Evolutionary conservation across 345 rosid species (phyloP).

Genomic region (rapeseed (Brassica napus)): DNA sequence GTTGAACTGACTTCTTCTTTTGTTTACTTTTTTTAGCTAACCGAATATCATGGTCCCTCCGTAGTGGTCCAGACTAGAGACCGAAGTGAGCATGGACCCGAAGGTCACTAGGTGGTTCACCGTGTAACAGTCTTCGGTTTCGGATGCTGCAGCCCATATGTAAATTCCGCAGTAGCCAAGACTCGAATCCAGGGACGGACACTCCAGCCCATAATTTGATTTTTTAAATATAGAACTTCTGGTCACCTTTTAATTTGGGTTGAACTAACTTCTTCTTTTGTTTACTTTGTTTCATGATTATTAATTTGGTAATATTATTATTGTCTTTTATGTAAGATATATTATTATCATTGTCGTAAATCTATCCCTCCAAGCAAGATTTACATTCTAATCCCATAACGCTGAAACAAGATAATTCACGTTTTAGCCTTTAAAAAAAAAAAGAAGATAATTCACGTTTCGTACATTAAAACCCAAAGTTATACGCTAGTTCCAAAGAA

Average conservation of each 20-base stretch:
- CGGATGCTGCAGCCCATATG: no score
- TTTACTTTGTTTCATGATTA: background rate
- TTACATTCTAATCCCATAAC: background rate
- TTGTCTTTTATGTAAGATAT: no score
- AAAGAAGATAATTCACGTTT: no score
- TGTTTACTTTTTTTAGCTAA: background rate
- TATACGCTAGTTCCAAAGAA: background rate
- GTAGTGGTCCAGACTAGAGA: no score
- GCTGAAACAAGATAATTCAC: background rate
- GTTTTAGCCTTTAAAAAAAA: no score
- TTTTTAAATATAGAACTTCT: background rate
- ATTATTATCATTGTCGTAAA: background rate
- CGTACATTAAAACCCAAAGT: no score
- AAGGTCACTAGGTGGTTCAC: no score
- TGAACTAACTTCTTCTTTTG: background rate
- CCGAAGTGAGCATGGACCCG: no score
- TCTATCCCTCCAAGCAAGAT: background rate
- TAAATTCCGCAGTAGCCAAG: no score
- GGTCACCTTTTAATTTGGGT: background rate
- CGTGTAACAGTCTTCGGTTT: no score
- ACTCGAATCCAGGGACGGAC: no score
- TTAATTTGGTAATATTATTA: background rate
- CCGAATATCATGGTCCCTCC: no score
- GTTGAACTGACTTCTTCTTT: background rate
- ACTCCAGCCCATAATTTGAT: background rate